A percentile compares a stretch with the other conserved stretches of the same genome.
Conservation (phyloP, 768 basidiomycete species). For the Ephemerocybe angulata region DNA sequence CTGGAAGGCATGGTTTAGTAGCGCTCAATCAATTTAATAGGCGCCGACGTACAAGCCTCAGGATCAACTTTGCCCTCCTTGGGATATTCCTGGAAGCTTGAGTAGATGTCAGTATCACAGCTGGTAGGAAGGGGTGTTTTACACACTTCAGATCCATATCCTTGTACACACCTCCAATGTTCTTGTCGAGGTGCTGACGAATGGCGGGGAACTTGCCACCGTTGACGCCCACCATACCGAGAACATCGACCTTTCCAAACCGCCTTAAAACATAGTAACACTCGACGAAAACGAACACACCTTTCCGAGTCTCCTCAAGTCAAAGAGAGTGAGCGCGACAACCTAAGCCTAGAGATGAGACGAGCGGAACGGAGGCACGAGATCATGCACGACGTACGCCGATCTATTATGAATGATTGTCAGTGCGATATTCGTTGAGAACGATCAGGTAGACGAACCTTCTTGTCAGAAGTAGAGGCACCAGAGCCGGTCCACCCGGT, state of each 20-base stretch:
- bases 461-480: conserved; percentile 94
- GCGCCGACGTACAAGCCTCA: conserved; percentile 67
- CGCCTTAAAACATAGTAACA: background rate
- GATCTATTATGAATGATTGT: conserved; percentile 50
- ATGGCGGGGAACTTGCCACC: conserved; percentile 88
- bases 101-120: background rate
- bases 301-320: conserved; percentile 82
- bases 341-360: conserved; percentile 44
- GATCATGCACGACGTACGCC: conserved; percentile 45
- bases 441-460: conserved; percentile 40
- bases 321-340: conserved; percentile 86
- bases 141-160: conserved; percentile 81
- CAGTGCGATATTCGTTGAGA: background rate
- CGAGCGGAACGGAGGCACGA: background rate
- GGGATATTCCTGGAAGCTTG: conserved; percentile 78
- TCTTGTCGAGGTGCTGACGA: conserved; percentile 72
- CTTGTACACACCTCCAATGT: conserved; percentile 81
- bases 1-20: conserved; percentile 33
- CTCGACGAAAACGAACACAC: conserved; percentile 23
- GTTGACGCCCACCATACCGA: conserved; percentile 88
- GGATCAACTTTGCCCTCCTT: conserved; percentile 64
- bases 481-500: conserved; percentile 92
- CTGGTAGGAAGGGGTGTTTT: background rate
- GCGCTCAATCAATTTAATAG: background rate
- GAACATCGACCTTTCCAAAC: conserved; percentile 54